Evolutionary conservation across 2,329 filamentous ascomycete species (phyloP).

Genomic region (Colletotrichum tofieldiae): DNA sequence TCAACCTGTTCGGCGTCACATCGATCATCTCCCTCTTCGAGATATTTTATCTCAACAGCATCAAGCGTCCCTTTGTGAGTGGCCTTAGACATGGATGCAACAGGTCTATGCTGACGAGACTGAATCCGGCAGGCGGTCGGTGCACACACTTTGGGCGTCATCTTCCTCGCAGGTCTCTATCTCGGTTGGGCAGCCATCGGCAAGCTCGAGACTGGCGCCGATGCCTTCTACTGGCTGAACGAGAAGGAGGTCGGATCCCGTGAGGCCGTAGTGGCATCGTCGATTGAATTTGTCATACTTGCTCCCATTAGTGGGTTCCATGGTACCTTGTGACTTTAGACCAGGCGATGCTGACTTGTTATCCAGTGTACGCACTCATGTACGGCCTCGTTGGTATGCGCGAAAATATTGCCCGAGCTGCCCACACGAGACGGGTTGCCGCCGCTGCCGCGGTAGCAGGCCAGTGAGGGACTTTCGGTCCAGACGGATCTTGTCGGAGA

Average conservation of each 20-base stretch:
- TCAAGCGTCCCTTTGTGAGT: constrained; percentile 65
- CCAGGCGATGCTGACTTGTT: constrained; percentile 22
- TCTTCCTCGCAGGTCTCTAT: constrained; percentile 60
- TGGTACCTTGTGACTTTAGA: constrained; percentile 14
- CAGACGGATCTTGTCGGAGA: constrained; percentile 42
- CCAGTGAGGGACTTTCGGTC: constrained; percentile 43
- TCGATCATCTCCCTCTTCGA: constrained; percentile 62
- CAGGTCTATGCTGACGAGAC: constrained; percentile 39
- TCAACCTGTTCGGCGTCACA: constrained; percentile 63
- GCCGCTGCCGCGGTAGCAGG: constrained; percentile 38
- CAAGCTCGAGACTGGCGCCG: constrained; percentile 60
- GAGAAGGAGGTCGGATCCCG: constrained; percentile 59
- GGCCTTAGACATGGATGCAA: not conserved
- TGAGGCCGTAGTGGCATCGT: constrained; percentile 61
- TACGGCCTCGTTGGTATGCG: constrained; percentile 66
- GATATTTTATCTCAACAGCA: constrained; percentile 67
- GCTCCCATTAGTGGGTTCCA: constrained; percentile 62
- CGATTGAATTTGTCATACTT: constrained; percentile 61
- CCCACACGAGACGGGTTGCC: constrained; percentile 37
- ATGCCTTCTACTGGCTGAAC: constrained; percentile 68
- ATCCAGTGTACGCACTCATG: constrained; percentile 63
- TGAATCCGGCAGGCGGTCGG: constrained; percentile 58
- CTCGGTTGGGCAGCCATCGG: constrained; percentile 66
- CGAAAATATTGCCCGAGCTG: constrained; percentile 53
- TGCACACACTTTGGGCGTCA: constrained; percentile 59